Base-by-base conservation (phyloP, 1,284 basidiomycete genomes). In the Laetiporus sulphureus region DNA sequence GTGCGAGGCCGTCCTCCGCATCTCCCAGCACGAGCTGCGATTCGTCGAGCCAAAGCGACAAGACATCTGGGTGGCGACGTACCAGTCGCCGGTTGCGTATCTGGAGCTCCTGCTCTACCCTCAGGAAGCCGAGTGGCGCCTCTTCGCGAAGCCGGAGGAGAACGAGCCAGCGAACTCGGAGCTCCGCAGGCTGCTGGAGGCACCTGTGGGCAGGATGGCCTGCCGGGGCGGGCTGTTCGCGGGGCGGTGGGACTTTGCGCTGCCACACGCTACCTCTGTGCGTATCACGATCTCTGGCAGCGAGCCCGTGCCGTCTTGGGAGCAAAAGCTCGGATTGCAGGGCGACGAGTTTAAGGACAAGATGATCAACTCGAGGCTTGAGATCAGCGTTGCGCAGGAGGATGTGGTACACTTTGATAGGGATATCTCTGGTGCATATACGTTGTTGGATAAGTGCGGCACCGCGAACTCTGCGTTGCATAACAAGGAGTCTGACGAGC, bases 391-490 rank as follows among this genome's bases (percentile, higher is more conserved):
- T 1, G 69, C 79, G 0, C 55, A 63, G 5, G 70, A 73, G n/a
- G 69, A 74, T 16, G 59, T 67, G 7, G 50, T 58, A 2, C 65
- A 71, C 24, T 74, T 96, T 22, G 92, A 96, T 60, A 79, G 84
- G 32, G 75, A 88, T 54, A 79, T 96, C 37, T 79, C 83, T 4
- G 93, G 94, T 4, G 69, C 65, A 0, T 97, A 96, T 58, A 66
- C 69, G 10, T 76, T 95, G 29, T 68, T 93, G 38, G 82, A 89
- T 47, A 83, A 83, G 58, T 97, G 93, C 48, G 93, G 93, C 2
- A 92, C 91, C 0, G 91, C 94, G 1, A 91, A 88, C 57, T 74
- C 75, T 20, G 86, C 88, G n/a, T 68, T 97, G 29, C 91, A 96
- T 63, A 80, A 77, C 61, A 83, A 77, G 47, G 59, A 68, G 24